phyloP scores from a whole-genome alignment of 2,329 filamentous ascomycete species.

The Drechslerella coelobrocha region DNA sequence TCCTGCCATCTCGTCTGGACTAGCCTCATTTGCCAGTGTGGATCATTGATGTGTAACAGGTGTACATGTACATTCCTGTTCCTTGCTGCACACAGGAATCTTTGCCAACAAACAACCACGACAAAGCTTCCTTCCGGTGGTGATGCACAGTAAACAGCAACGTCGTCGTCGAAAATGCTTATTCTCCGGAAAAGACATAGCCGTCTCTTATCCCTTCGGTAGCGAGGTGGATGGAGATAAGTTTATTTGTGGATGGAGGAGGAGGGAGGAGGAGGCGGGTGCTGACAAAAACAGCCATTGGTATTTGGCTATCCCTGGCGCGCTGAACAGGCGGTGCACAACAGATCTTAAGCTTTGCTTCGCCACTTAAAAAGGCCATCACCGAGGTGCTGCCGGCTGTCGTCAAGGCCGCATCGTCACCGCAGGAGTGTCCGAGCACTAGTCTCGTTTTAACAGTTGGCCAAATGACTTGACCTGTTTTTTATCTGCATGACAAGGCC shows the following conservation, averaged over 20 bases:
- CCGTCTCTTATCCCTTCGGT: background rate
- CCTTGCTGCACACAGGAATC: slow-evolving; percentile 35
- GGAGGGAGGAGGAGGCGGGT: background rate
- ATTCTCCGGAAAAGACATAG: background rate
- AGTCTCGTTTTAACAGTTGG: slow-evolving; percentile 43
- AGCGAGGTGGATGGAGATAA: background rate
- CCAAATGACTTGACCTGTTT: slow-evolving; percentile 50
- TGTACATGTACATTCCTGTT: slow-evolving; percentile 50
- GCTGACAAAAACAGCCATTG: slow-evolving; percentile 10
- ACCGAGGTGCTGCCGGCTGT: slow-evolving; percentile 10
- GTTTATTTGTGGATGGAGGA: background rate
- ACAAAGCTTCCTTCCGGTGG: background rate
- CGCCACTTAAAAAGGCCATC: slow-evolving; percentile 41
- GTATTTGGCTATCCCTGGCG: slow-evolving; percentile 34
- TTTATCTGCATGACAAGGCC: slow-evolving; percentile 45
- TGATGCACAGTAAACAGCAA: slow-evolving; percentile 11
- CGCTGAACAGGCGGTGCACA: slow-evolving; percentile 41
- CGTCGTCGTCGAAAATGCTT: background rate
- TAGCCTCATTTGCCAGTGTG: slow-evolving; percentile 45
- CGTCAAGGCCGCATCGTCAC: slow-evolving; percentile 46
- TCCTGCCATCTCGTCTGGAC: slow-evolving; percentile 49
- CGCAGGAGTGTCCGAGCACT: slow-evolving; percentile 48
- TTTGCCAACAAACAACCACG: slow-evolving; percentile 43
- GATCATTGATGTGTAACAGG: slow-evolving; percentile 50
- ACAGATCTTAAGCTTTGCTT: slow-evolving; percentile 30